A percentile compares a stretch with the other conserved stretches of the same genome.
Conservation (phyloP, 345 rosid genomes). For the Salix viminalis region DNA sequence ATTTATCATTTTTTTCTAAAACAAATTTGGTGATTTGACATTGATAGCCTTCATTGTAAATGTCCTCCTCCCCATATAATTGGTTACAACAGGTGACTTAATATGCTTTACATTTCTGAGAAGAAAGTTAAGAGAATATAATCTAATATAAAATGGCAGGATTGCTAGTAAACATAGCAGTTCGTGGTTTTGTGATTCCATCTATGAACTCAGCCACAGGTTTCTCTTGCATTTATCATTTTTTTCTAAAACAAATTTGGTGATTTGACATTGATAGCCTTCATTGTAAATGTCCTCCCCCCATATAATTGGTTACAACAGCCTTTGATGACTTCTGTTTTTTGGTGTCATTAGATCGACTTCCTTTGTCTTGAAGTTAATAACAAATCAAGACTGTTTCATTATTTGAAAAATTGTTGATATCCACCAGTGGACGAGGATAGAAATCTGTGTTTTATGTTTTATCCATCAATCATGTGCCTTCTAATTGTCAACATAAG, state of each 20-base stretch:
- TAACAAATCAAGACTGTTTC: neutral
- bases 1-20: neutral
- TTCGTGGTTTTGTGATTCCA: neutral
- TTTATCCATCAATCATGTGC: neutral
- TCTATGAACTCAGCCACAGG: neutral
- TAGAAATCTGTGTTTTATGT: neutral
- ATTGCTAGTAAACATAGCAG: neutral
- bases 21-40: neutral
- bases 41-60: neutral
- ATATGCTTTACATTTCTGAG: neutral
- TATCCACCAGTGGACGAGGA: neutral
- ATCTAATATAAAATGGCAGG: neutral
- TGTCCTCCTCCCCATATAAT: neutral
- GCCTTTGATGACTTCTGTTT: neutral
- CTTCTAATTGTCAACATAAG: neutral
- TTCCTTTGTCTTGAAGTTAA: neutral
- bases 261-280: neutral
- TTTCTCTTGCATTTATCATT: neutral
- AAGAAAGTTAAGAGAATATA: neutral
- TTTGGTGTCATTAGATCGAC: neutral
- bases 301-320: neutral
- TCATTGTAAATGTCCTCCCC: neutral
- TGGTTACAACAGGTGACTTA: slow-evolving; percentile 48
- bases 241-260: neutral
- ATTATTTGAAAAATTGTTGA: neutral